These are phyloP conservation scores for Priceomyces fermenticarens DNA, from an alignment of 805 yeast genomes.

Conservation along the genomic window DNA sequence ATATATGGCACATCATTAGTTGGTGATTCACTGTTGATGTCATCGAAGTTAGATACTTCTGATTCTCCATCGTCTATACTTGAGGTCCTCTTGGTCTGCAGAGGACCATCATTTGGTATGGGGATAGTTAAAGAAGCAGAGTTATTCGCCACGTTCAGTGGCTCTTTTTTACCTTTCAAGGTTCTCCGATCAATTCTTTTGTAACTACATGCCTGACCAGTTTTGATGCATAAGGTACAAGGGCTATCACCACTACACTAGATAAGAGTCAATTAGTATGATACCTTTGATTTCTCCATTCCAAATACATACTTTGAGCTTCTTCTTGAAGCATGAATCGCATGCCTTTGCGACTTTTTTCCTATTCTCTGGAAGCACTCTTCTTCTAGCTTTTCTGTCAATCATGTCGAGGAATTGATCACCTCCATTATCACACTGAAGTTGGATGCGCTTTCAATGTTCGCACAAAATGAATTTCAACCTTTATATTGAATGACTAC, in stretches of 20 bases:
- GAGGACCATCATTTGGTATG: no score
- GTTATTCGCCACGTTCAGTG: neutral
- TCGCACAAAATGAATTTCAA: no score
- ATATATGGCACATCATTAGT: neutral
- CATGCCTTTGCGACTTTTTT: conserved; percentile 45
- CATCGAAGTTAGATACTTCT: no score
- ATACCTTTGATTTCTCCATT: neutral
- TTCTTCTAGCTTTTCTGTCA: neutral
- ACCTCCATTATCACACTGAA: no score
- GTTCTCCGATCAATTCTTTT: conserved; percentile 20
- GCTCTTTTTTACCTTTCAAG: conserved; percentile 12
- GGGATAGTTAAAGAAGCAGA: neutral
- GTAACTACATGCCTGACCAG: conserved; percentile 28
- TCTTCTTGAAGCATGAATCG: conserved; percentile 43
- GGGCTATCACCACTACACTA: conserved; percentile 30
- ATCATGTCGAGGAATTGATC: neutral
- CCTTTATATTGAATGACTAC: no score
- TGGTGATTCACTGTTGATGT: neutral
- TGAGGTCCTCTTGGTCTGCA: conserved; percentile 1
- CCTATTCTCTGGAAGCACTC: neutral
- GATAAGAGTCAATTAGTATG: no score
- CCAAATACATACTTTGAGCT: conserved; percentile 17
- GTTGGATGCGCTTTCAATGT: no score
- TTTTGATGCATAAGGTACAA: conserved; percentile 28
- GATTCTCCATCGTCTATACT: neutral